These are phyloP conservation scores for Phoenix roebelenii DNA, from an alignment of 176 grass and related monocot genomes.

Conservation along the genomic window DNA sequence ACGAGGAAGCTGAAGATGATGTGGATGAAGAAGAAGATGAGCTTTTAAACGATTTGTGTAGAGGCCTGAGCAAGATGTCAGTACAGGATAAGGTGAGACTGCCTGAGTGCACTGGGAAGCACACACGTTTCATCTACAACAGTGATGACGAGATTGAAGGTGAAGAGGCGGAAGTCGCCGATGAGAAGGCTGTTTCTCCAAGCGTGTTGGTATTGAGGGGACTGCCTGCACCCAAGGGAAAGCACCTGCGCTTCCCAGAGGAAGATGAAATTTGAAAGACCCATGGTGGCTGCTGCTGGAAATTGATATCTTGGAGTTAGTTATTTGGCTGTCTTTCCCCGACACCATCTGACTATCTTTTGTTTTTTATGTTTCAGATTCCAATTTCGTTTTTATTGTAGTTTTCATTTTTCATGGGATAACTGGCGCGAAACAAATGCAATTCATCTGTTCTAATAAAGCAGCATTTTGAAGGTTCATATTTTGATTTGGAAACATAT, in stretches of 20 bases:
- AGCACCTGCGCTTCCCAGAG: conserved; percentile 68
- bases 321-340: too few relatives aligned
- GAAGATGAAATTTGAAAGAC: conserved; percentile 25
- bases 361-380: too few relatives aligned
- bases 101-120: conserved; percentile 49
- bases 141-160: conserved; percentile 63
- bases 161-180: conserved; percentile 34
- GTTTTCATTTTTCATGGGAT: too few relatives aligned
- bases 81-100: conserved; percentile 25
- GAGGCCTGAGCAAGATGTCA: conserved; percentile 45
- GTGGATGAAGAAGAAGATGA: conserved; percentile 16
- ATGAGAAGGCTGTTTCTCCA: conserved; percentile 14
- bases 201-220: conserved; percentile 27
- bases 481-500: too few relatives aligned
- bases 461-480: too few relatives aligned
- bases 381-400: too few relatives aligned
- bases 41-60: conserved; percentile 50
- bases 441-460: too few relatives aligned
- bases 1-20: conserved; percentile 2
- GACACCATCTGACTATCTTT: too few relatives aligned
- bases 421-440: too few relatives aligned
- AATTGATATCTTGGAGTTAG: too few relatives aligned
- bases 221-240: conserved; percentile 52
- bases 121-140: conserved; percentile 72
- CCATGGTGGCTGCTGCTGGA: too few relatives aligned